Evolutionary conservation across 257 asterid genomes (phyloP), one percentile per base, ranked within the genome.

Genomic region (Petunia secreta): DNA sequence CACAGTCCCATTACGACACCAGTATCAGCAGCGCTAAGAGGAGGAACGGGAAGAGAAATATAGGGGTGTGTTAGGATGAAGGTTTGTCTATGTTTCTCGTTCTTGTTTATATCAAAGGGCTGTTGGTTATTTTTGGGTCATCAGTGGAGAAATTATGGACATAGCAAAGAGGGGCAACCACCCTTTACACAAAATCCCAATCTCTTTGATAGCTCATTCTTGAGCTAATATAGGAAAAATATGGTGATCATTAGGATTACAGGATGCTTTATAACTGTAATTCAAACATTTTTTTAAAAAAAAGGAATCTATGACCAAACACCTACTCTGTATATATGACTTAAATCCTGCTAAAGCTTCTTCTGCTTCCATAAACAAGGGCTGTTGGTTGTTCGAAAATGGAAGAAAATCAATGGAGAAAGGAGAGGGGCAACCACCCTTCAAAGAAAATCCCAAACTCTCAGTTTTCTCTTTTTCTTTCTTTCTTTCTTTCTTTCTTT

Each of bases 361-460:
- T 25, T 0, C 25, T 25, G 25, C 39, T 63, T 5, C 11, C 5
- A 63, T 16, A 63, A 11, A 63, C 16, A 65, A 76, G 82, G 79
- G 85, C 44, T 63, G 79, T 82, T 82, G 63, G 41, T 80, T 80
- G 9, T 58, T 41, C 44, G 1, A 54, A 16, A 9, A 34, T 4
- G 4, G n/a, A 8, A 75, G 25, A 25, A 82, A 83, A 75, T 55
- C 80, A 76, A 60, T 1, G 85, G 88, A 85, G 46, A 58, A 36
- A 57, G 84, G 85, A 85, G 81, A 85, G 87, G 84, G 88, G 88
- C 88, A 89, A 89, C 89, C 87, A 77, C 91, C 91, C 89, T 82
- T 80, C 11, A 79, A 53, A 67, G 11, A 82, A 80, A 80, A 58
- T 43, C 85, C 85, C 80, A 16, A 13, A n/a, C 78, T 73, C 78